These are phyloP conservation scores for Paxillus rubicundulus DNA, from an alignment of 768 basidiomycete genomes.

Conservation along the genomic window DNA sequence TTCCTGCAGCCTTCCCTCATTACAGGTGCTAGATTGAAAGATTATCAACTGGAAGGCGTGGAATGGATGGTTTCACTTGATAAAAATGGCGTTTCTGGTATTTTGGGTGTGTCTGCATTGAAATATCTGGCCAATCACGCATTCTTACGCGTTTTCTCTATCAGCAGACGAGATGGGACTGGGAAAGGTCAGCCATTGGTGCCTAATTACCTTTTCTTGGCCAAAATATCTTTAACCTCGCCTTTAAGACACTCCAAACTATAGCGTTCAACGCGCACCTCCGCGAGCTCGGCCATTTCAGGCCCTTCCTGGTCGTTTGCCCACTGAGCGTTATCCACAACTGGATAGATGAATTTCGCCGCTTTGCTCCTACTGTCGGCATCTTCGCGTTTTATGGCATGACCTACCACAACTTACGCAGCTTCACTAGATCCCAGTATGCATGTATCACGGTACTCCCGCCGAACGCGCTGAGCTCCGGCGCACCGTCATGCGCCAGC, in stretches of 20 bases:
- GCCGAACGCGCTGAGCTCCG: constrained; percentile 80
- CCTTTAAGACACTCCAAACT: constrained; percentile 79
- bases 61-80: constrained; percentile 93
- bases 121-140: constrained; percentile 12
- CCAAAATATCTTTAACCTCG: not conserved
- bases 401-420: not conserved
- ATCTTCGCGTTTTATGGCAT: not conserved
- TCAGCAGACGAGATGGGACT: constrained; percentile 94
- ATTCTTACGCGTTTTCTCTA: not conserved
- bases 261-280: constrained; percentile 94
- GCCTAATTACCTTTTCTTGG: not conserved
- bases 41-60: constrained; percentile 91
- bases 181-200: constrained; percentile 56
- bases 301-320: constrained; percentile 86
- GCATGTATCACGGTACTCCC: constrained; percentile 88
- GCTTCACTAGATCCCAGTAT: constrained; percentile 70
- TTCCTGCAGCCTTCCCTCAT: constrained; percentile 77
- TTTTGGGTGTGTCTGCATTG: constrained; percentile 53
- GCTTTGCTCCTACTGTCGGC: constrained; percentile 77
- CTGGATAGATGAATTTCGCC: constrained; percentile 81
- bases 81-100: constrained; percentile 81
- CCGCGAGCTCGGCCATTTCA: constrained; percentile 63
- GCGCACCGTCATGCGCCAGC: constrained; percentile 50
- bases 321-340: constrained; percentile 93
- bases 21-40: constrained; percentile 82